Conservation (phyloP, 371 early-diverging fungal species). For the Cladochytrium tenue region DNA sequence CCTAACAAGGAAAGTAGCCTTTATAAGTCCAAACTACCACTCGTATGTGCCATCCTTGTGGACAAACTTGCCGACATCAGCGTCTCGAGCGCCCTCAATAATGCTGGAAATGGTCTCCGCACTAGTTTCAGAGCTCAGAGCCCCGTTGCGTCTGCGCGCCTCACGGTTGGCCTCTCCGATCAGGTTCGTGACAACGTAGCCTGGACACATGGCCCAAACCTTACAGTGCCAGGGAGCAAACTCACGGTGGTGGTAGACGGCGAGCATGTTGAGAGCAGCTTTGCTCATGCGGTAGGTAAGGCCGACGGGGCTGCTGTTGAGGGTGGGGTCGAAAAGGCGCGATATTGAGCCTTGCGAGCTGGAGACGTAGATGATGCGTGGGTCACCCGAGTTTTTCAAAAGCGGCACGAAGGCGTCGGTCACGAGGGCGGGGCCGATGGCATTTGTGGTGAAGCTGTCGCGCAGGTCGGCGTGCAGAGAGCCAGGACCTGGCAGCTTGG, state of each 20-base stretch:
- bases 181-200: not conserved
- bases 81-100: not conserved
- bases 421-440: not conserved
- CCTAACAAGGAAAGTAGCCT: too few species aligned
- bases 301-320: not conserved
- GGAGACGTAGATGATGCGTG: not conserved
- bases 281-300: not conserved
- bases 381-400: not conserved
- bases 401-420: constrained; percentile 1
- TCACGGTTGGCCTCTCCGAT: not conserved
- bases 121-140: not conserved
- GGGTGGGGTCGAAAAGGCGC: not conserved
- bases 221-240: not conserved
- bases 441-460: not conserved
- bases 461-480: not conserved
- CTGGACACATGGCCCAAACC: not conserved
- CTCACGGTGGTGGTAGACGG: not conserved
- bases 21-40: too few species aligned
- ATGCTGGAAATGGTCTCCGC: not conserved
- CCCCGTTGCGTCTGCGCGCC: not conserved
- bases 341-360: not conserved
- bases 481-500: not conserved
- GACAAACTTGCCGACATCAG: not conserved
- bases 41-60: not conserved
- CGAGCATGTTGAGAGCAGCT: not conserved